A percentile compares a stretch with the other conserved stretches of the same genome.
phyloP scores from a whole-genome alignment of 805 yeast species.

The Cyberlindnera mississippiensis region DNA sequence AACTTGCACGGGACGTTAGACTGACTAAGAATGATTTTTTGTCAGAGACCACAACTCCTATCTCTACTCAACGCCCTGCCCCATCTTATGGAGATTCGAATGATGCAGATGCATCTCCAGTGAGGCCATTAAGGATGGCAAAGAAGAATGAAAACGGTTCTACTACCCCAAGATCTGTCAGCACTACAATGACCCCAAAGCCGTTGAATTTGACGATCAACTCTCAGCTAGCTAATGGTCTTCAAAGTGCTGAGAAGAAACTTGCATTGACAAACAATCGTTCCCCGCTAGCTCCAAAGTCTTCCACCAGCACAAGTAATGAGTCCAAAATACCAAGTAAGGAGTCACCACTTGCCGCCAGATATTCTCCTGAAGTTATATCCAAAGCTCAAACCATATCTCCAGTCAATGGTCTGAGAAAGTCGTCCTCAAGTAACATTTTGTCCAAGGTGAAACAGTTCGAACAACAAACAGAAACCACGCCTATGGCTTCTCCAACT shows the following conservation, averaged over 20 bases:
- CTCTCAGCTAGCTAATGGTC: conserved; percentile 15
- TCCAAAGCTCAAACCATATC: neutral
- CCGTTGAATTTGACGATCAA: conserved; percentile 21
- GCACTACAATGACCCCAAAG: conserved; percentile 16
- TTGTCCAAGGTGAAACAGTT: conserved; percentile 31
- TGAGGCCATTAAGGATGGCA: conserved; percentile 66
- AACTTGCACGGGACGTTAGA: conserved; percentile 52
- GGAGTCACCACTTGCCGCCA: conserved; percentile 11
- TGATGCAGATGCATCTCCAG: conserved; percentile 38
- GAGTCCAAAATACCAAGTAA: conserved; percentile 2
- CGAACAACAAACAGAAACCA: conserved; percentile 23
- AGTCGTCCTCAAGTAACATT: conserved; percentile 28
- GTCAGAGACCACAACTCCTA: neutral
- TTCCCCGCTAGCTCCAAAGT: conserved; percentile 2
- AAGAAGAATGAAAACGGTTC: conserved; percentile 39
- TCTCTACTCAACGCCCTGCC: conserved; percentile 1
- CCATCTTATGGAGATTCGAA: neutral
- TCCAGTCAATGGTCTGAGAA: conserved; percentile 20
- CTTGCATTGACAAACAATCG: neutral
- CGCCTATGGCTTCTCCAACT: conserved; percentile 10
- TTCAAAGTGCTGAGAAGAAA: conserved; percentile 6
- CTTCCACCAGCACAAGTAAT: neutral
- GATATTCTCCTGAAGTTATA: conserved; percentile 16
- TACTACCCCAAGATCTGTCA: conserved; percentile 13
- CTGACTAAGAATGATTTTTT: conserved; percentile 25